Percentiles rank a stretch among this genome's conserved stretches.
These are phyloP conservation scores for Lophiostoma macrostomum DNA, from an alignment of 495 filamentous ascomycete genomes.

Conservation along the genomic window DNA sequence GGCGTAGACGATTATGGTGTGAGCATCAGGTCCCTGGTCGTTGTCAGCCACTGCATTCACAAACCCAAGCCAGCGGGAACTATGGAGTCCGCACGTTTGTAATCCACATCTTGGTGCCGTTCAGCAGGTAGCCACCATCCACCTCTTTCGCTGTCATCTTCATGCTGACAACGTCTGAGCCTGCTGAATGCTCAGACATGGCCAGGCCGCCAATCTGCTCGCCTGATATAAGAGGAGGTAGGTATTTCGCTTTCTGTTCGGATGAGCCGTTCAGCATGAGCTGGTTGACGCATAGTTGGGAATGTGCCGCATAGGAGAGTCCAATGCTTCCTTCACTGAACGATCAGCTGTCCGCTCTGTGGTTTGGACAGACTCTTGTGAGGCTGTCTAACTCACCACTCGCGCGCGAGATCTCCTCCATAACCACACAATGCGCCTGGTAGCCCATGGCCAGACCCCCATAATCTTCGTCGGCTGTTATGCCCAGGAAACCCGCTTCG, in stretches of 20 bases:
- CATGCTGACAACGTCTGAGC: constrained; percentile 95
- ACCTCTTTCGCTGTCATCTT: constrained; percentile 74
- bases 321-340: constrained; percentile 70
- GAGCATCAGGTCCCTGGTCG: constrained; percentile 77
- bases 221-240: constrained; percentile 80
- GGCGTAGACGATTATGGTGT: constrained; percentile 87
- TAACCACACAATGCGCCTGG: constrained; percentile 93
- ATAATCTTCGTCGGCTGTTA: constrained; percentile 91
- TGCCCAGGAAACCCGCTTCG: constrained; percentile 84
- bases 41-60: neutral
- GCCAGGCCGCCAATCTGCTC: constrained; percentile 84
- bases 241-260: constrained; percentile 73
- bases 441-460: constrained; percentile 92
- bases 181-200: constrained; percentile 91
- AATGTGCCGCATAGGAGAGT: constrained; percentile 92
- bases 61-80: neutral
- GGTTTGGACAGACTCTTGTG: neutral
- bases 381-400: constrained; percentile 56
- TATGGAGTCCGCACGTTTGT: constrained; percentile 65
- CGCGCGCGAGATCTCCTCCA: constrained; percentile 81
- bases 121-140: constrained; percentile 82
- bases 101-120: constrained; percentile 99
- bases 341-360: neutral
- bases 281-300: constrained; percentile 95
- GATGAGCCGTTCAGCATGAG: constrained; percentile 81